Conservation (phyloP, 192 early-diverging fungal genomes). For the Thamnidium elegans region DNA sequence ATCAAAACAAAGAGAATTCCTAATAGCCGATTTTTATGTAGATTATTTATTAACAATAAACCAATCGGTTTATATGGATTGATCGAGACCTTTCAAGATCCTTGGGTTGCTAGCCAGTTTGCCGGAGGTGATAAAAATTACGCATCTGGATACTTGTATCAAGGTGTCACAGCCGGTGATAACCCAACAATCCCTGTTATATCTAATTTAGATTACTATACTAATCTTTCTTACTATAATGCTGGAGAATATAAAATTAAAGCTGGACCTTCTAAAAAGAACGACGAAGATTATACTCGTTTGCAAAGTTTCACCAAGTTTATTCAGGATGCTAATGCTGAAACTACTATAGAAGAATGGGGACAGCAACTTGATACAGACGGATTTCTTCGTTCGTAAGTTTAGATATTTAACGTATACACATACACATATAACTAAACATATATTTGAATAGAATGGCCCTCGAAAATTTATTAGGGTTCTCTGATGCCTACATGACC, state of each 20-base stretch:
- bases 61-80: conserved; percentile 17
- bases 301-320: conserved; percentile 12
- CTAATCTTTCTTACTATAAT: conserved; percentile 1
- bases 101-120: conserved; percentile 31
- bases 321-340: not conserved
- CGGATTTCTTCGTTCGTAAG: conserved; percentile 9
- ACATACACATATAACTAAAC: not conserved
- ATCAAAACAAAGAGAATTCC: not conserved
- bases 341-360: conserved; percentile 9
- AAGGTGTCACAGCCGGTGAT: not conserved
- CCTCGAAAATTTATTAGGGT: conserved; percentile 6
- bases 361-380: not conserved
- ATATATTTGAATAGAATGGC: conserved; percentile 4
- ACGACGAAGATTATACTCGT: not conserved
- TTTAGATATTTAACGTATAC: not conserved
- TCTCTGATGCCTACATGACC: conserved; percentile 6
- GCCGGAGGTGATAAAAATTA: conserved; percentile 28
- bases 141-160: conserved; percentile 14
- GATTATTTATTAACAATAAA: conserved; percentile 2
- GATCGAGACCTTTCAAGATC: conserved; percentile 37
- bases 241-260: conserved; percentile 14
- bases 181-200: not conserved
- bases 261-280: not conserved
- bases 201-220: conserved; percentile 6
- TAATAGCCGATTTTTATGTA: conserved; percentile 2